phyloP scores from a whole-genome alignment of 2,329 filamentous ascomycete species.

The Fusarium tjaetaba region DNA sequence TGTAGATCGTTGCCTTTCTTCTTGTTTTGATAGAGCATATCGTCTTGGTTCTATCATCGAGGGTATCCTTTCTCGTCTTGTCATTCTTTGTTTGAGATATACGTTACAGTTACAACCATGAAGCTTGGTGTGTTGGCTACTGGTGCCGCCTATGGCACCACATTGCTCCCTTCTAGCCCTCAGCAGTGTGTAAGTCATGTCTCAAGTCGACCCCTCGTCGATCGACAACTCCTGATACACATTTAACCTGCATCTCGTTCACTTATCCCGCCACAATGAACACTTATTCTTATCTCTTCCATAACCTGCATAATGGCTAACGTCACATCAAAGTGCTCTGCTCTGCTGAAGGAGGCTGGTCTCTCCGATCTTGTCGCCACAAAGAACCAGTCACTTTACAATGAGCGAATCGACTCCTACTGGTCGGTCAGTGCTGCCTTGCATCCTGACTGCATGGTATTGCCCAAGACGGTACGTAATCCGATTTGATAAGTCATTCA shows the following conservation, averaged over 20 bases:
- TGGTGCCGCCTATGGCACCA: slow-evolving; percentile 11
- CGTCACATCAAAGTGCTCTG: slow-evolving; percentile 39
- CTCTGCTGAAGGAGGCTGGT: slow-evolving; percentile 34
- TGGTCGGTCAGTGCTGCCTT: slow-evolving; percentile 51
- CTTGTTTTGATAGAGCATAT: not conserved
- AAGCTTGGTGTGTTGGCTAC: slow-evolving; percentile 23
- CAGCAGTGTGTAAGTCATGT: slow-evolving; percentile 26
- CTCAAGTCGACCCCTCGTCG: not conserved
- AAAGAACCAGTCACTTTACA: slow-evolving; percentile 42
- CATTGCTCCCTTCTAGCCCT: not conserved
- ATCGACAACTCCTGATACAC: not conserved
- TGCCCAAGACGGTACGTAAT: slow-evolving; percentile 40
- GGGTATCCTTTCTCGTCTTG: not conserved
- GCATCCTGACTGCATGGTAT: slow-evolving; percentile 49
- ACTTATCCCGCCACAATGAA: not conserved
- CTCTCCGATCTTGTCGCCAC: slow-evolving; percentile 46
- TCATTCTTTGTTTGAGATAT: not conserved
- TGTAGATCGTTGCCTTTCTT: slow-evolving; percentile 27
- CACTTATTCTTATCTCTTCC: not conserved
- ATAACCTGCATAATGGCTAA: slow-evolving; percentile 10
- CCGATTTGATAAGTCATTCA: not conserved
- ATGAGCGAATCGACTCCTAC: slow-evolving; percentile 48
- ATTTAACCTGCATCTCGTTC: not conserved
- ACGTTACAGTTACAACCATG: slow-evolving; percentile 8
- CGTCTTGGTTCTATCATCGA: not conserved